Conservation (phyloP, 2,329 filamentous ascomycete species). For the Coleophoma crateriformis region DNA sequence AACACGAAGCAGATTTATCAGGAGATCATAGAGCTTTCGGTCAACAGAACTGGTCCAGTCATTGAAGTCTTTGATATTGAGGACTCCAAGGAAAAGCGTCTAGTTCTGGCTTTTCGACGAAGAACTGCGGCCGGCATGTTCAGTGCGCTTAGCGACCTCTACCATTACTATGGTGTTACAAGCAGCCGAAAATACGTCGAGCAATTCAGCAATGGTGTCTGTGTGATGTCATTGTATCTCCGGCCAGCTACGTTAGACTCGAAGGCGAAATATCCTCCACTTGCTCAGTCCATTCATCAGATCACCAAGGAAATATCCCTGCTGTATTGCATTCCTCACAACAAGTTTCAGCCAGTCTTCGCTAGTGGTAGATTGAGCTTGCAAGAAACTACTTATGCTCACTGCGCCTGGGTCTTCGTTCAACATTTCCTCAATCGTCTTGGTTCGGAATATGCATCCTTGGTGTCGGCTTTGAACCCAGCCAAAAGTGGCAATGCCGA, state of each 20-base stretch:
- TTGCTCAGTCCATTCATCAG: conserved; percentile 88
- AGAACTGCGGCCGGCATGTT: conserved; percentile 90
- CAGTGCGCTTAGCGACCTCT: conserved; percentile 89
- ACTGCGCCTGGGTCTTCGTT: conserved; percentile 96
- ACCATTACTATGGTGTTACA: conserved; percentile 97
- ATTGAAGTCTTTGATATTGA: conserved; percentile 98
- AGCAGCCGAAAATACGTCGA: conserved; percentile 96
- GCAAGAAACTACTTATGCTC: conserved; percentile 95
- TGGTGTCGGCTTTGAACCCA: conserved; percentile 73
- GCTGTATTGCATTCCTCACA: conserved; percentile 95
- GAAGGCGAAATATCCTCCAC: conserved; percentile 61
- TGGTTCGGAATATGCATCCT: conserved; percentile 83
- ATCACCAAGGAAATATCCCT: conserved; percentile 98
- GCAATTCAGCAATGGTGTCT: conserved; percentile 98
- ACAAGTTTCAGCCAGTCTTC: conserved; percentile 90
- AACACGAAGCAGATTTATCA: conserved; percentile 97
- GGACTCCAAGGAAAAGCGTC: conserved; percentile 81
- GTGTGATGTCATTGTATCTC: conserved; percentile 93
- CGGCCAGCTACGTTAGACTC: conserved; percentile 60
- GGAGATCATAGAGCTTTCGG: conserved; percentile 82
- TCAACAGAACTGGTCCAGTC: conserved; percentile 82
- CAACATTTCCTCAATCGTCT: conserved; percentile 97
- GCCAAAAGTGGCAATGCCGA: conserved; percentile 78
- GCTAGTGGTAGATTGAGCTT: conserved; percentile 80
- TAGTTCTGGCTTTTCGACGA: conserved; percentile 92